Base-by-base conservation (phyloP, 768 basidiomycete species). In the Trametes coccinea region DNA sequence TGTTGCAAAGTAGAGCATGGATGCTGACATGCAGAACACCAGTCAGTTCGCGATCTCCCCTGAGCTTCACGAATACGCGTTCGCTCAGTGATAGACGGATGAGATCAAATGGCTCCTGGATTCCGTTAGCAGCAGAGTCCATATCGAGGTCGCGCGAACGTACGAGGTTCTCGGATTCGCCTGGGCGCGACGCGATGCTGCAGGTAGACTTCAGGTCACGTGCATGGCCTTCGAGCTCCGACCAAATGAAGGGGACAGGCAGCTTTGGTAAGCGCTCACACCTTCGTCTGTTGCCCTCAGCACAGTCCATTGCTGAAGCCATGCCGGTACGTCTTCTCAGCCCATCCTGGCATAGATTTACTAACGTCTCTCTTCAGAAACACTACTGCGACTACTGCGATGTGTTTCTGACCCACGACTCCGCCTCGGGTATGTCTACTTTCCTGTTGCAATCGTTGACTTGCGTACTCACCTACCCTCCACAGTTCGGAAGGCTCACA, bases 41-140 rank as follows among this genome's bases (percentile, higher is more conserved):
- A 3, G 89, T 86, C 47, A 99, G 78, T 69, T 97, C 90, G 52
- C 97, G 82, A 72, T 98, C 96, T 17, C 97, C 97, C 67, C 97
- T 80, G 64, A 99, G 83, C 76, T 99, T 99, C 66, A 99, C 93
- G 76, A 95, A 97, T 6, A 99, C 96, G 54, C 95, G 93, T 81
- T 99, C 97, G 72, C 92, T 94, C 65, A 99, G 85, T 41, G 95
- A 96, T 37, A 98, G 84, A 64, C 95, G 85, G 71, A 99, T 96
- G 69, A 98, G 86, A 75, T 99, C 97, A 76, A 99, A 93, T 22
- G 97, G 97, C 74, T 97, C 95, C 76, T 94, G 92, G 72, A 94
- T 93, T 66, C 87, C 85, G 60, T 86, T 80, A 56, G 86, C 81
- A 69, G 86, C 80, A 45, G 83, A 69, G 75, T 92, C 90, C 90